These are phyloP conservation scores for Globisporangium parvum DNA, from an alignment of 352 stramenopile species.

Conservation along the genomic window DNA sequence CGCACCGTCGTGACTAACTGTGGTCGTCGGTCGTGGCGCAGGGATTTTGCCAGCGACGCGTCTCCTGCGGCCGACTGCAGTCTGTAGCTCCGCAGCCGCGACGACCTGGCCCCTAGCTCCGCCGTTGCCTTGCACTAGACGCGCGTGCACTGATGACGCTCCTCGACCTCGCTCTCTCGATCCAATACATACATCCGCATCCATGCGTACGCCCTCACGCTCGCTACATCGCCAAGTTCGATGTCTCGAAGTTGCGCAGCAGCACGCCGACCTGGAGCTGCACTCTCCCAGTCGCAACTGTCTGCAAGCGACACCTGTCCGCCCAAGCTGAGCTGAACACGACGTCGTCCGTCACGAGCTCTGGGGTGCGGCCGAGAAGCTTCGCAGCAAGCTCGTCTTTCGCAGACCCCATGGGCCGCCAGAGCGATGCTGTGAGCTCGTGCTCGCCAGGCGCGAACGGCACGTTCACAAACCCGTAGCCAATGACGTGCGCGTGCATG, in stretches of 20 bases:
- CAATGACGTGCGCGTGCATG: slow-evolving; percentile 41
- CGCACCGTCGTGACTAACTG: slow-evolving; percentile 5
- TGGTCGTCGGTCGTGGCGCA: slow-evolving; percentile 8
- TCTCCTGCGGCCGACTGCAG: not conserved
- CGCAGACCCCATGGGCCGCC: slow-evolving; percentile 47
- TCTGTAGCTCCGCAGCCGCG: no score
- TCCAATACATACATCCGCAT: not conserved
- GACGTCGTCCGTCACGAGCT: slow-evolving; percentile 53
- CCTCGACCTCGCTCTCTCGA: not conserved
- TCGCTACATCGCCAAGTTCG: slow-evolving; percentile 17
- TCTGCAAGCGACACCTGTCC: slow-evolving; percentile 55
- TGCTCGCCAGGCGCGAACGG: slow-evolving; percentile 51
- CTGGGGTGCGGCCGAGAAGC: slow-evolving; percentile 43
- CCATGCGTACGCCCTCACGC: not conserved
- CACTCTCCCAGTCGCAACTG: slow-evolving; percentile 49
- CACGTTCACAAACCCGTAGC: slow-evolving; percentile 55
- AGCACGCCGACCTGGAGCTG: slow-evolving; percentile 43
- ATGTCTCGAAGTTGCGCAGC: slow-evolving; percentile 40
- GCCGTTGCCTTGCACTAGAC: not conserved
- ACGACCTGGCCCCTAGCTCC: no score
- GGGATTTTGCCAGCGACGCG: slow-evolving; percentile 10
- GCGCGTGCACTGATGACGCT: not conserved
- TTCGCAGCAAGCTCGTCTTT: slow-evolving; percentile 43
- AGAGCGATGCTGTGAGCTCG: slow-evolving; percentile 37
- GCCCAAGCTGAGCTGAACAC: slow-evolving; percentile 51